These are phyloP conservation scores for Haplosporangium sp. DNA, from an alignment of 371 early-diverging fungal species.

Conservation along the genomic window DNA sequence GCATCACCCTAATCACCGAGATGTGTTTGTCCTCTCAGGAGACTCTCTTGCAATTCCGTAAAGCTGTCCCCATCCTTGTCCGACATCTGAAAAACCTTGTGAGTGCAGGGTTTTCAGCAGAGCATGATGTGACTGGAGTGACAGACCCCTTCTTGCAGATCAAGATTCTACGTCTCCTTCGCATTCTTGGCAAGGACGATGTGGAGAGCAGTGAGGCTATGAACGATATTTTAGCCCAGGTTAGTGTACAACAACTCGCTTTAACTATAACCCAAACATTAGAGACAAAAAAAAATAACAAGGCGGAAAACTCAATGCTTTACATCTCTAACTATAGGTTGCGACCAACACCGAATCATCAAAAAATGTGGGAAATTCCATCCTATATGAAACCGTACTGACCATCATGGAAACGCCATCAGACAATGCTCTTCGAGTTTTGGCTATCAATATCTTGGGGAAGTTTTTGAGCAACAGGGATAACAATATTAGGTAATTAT, in stretches of 20 bases:
- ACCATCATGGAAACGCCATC: constrained; percentile 96
- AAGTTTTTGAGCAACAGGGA: constrained; percentile 94
- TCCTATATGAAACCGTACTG: constrained; percentile 95
- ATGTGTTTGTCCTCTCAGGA: constrained; percentile 84
- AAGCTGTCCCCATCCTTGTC: constrained; percentile 87
- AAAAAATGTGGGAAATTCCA: constrained; percentile 97
- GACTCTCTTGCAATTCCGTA: constrained; percentile 68
- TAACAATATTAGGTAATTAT: constrained; percentile 91
- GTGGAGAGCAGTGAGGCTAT: constrained; percentile 91
- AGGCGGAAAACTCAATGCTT: not conserved
- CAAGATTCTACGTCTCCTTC: constrained; percentile 90
- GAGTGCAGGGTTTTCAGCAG: constrained; percentile 91
- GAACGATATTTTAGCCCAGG: constrained; percentile 97
- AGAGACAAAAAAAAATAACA: not conserved
- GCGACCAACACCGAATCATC: constrained; percentile 95
- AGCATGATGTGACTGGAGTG: constrained; percentile 96
- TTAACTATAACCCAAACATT: not conserved
- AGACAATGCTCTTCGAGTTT: constrained; percentile 90
- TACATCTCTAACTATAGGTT: constrained; percentile 63
- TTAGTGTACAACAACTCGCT: constrained; percentile 20
- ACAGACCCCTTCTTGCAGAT: constrained; percentile 98
- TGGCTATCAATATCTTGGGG: constrained; percentile 97
- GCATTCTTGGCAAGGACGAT: constrained; percentile 89
- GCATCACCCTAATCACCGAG: constrained; percentile 91
- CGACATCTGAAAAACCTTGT: constrained; percentile 90